Conservation (phyloP, 192 early-diverging fungal species). For the Entrophospora sp. region DNA sequence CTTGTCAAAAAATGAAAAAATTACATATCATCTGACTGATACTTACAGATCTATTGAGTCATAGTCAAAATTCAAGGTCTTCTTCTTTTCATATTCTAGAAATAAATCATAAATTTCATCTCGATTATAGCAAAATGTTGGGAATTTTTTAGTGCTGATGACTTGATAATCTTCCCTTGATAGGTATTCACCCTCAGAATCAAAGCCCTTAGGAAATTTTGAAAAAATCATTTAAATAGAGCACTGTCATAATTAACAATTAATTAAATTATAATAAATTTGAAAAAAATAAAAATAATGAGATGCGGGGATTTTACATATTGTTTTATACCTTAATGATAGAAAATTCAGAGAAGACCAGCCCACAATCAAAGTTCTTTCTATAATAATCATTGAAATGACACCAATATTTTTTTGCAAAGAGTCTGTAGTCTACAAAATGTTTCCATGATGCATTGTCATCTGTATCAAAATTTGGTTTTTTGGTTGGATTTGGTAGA, state of each 20-base stretch:
- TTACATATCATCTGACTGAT: not conserved
- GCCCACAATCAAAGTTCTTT: too few species aligned
- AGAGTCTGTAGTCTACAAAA: not conserved
- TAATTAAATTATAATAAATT: too few species aligned
- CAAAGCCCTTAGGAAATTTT: not conserved
- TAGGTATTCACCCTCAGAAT: not conserved
- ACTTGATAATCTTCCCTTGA: not conserved
- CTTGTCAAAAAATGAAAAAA: not conserved
- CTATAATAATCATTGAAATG: not conserved
- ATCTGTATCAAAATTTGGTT: not conserved
- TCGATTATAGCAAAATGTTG: not conserved
- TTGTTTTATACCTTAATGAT: not conserved
- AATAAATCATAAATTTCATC: conserved; percentile 1
- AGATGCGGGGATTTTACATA: not conserved
- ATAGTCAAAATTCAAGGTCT: not conserved
- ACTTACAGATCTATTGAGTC: not conserved
- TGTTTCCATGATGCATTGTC: not conserved
- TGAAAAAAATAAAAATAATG: too few species aligned
- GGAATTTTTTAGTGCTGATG: not conserved
- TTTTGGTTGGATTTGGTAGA: not conserved
- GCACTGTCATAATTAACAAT: too few species aligned
- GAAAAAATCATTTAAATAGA: too few species aligned
- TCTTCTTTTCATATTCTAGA: not conserved
- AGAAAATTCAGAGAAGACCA: too few species aligned
- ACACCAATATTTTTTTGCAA: not conserved